Conservation (phyloP, 345 rosid genomes). For the Lumnitzera littorea region DNA sequence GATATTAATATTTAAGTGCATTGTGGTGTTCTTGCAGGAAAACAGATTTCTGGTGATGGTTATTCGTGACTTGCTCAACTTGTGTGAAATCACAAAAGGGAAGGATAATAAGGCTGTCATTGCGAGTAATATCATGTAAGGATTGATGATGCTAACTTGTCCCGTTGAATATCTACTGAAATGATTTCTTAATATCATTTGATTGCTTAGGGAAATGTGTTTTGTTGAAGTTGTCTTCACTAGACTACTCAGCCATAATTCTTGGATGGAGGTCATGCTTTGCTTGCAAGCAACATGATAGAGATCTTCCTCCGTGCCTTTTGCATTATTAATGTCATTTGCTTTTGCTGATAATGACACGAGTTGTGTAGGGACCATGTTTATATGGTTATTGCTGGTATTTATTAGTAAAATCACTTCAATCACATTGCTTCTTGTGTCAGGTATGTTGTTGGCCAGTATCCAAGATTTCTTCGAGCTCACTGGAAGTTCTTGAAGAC, state of each 20-base stretch:
- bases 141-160: constrained; percentile 2
- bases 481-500: constrained; percentile 99
- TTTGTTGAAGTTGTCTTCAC: too few relatives aligned
- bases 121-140: constrained; percentile 99
- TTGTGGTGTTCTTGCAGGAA: constrained; percentile 47
- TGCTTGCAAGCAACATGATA: too few relatives aligned
- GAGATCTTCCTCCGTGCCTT: too few relatives aligned
- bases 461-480: constrained; percentile 97
- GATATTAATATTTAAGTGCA: not conserved
- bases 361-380: too few relatives aligned
- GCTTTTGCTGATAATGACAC: too few relatives aligned
- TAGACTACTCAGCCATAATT: too few relatives aligned
- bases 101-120: constrained; percentile 99
- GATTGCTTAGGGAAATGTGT: too few relatives aligned
- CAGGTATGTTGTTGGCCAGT: constrained; percentile 99
- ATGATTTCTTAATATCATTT: not conserved
- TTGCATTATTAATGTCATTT: too few relatives aligned
- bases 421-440: constrained; percentile 14
- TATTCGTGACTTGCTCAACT: constrained; percentile 87
- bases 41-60: constrained; percentile 98
- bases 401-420: not conserved
- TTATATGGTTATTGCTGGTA: too few relatives aligned
- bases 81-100: constrained; percentile 96
- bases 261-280: too few relatives aligned
- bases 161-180: not conserved